Base-by-base conservation (phyloP, 2,329 filamentous ascomycete species). In the Alternaria solani region DNA sequence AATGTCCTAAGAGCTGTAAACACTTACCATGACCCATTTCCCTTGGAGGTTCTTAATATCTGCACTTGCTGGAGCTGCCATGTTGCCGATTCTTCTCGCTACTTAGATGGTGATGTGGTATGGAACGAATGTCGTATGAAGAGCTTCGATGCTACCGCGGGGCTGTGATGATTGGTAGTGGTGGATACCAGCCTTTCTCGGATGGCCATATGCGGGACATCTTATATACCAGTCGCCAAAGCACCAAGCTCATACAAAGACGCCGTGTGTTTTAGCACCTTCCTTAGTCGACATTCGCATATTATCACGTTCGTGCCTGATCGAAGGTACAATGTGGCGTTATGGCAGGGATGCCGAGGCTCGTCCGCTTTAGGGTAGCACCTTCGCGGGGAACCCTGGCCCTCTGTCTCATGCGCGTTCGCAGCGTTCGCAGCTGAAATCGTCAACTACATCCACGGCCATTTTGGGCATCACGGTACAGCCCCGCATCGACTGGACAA, bases 21-120 rank as follows among this genome's bases (percentile, higher is more conserved):
- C 36, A 62, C 66, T 20, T 70, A 80, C 78, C 62, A 80, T 75
- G 49, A 73, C 32, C 76, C 77, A 80, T 69, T 75, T 76, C 5
- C 78, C 78, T n/a, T 72, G 70, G 7, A 80, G 69, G 44, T 76
- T 69, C 38, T 74, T 74, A 47, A 79, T 69, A n/a, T 69, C 74
- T 25, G 69, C 68, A 28, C 64, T 65, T 42, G 68, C 62, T 54
- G 78, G 78, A 34, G 78, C 77, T 16, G 78, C 78, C 78, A 80
- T 80, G 7, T 30, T 76, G 49, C 32, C 7, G 61, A 14, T 26
- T 52, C 5, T 46, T 20, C 7, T 25, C 12, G 18, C 12, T 23
- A n/a, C 20, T 47, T 7, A 20, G n/a, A 49, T 6, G 2, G 6
- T 32, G n/a, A n/a, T 54, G 34, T 46, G 46, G 28, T 53, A 11